Conservation (phyloP, 176 grass and related monocot genomes). For the Avena eriantha region DNA sequence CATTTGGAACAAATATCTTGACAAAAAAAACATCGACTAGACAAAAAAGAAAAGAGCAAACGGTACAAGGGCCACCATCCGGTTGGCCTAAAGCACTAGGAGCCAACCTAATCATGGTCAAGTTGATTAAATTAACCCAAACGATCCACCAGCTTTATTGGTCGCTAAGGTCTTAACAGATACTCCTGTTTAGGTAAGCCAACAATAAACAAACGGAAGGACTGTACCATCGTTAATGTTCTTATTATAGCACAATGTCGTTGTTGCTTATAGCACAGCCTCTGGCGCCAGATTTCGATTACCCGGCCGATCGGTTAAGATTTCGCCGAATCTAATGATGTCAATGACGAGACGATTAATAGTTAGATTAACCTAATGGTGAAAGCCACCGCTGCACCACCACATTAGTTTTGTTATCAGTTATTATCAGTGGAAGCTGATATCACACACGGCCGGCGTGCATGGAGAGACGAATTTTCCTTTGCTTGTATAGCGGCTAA, state of each 20-base stretch:
- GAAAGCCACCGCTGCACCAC: background rate
- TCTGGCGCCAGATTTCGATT: background rate
- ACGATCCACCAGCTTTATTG: background rate
- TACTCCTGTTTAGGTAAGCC: conserved; percentile 42
- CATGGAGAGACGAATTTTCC: too few species aligned
- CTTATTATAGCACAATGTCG: background rate
- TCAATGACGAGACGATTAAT: conserved; percentile 4
- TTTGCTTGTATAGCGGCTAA: too few species aligned
- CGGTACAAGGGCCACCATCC: background rate
- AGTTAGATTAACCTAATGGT: background rate
- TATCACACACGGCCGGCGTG: too few species aligned
- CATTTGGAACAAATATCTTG: too few species aligned
- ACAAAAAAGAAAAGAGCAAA: too few species aligned
- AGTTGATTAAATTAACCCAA: background rate
- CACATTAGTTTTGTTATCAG: background rate
- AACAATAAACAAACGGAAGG: background rate
- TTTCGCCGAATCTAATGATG: conserved; percentile 52
- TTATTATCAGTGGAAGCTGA: too few species aligned
- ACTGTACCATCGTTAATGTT: background rate
- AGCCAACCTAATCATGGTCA: background rate
- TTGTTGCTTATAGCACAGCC: background rate
- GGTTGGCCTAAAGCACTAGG: background rate
- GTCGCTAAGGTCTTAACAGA: background rate
- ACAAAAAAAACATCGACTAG: too few species aligned
- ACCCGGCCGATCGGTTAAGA: background rate